phyloP scores from a whole-genome alignment of 768 basidiomycete genomes.

The Pleurotus sapidus region DNA sequence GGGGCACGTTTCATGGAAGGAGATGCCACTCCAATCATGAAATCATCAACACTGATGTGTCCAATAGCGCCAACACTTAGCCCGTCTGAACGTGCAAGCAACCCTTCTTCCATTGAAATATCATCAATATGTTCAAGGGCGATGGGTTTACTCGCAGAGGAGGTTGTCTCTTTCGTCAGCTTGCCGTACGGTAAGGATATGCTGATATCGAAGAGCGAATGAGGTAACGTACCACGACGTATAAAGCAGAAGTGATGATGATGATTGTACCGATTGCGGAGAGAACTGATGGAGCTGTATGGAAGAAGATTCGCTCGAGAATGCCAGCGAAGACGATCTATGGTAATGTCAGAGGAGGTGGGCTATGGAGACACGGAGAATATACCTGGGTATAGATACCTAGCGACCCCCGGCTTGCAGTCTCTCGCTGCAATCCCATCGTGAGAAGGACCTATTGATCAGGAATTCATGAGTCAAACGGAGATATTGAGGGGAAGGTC shows the following conservation, averaged over 20 bases:
- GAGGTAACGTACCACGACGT: constrained; percentile 40
- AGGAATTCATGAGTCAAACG: background rate
- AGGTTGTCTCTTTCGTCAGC: constrained; percentile 5
- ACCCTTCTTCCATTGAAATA: constrained; percentile 8
- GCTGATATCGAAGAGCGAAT: background rate
- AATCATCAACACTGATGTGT: constrained; percentile 1
- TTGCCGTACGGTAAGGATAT: background rate
- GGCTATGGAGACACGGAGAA: background rate
- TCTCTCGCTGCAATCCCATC: constrained; percentile 61
- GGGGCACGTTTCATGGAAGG: constrained; percentile 2
- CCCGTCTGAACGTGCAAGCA: background rate
- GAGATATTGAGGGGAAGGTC: background rate
- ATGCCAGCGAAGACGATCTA: constrained; percentile 47
- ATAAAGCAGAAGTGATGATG: constrained; percentile 47
- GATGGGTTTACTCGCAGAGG: background rate
- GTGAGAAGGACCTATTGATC: constrained; percentile 35
- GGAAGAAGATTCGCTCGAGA: constrained; percentile 49
- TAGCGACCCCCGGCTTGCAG: constrained; percentile 57
- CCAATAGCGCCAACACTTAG: background rate
- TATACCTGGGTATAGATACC: constrained; percentile 52
- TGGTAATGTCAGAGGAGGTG: background rate
- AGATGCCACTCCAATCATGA: background rate
- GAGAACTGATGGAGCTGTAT: constrained; percentile 40
- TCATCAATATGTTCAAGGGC: constrained; percentile 1
- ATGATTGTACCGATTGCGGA: constrained; percentile 47